Base-by-base conservation (phyloP, 2,329 filamentous ascomycete genomes). In the Catunica adiposa region DNA sequence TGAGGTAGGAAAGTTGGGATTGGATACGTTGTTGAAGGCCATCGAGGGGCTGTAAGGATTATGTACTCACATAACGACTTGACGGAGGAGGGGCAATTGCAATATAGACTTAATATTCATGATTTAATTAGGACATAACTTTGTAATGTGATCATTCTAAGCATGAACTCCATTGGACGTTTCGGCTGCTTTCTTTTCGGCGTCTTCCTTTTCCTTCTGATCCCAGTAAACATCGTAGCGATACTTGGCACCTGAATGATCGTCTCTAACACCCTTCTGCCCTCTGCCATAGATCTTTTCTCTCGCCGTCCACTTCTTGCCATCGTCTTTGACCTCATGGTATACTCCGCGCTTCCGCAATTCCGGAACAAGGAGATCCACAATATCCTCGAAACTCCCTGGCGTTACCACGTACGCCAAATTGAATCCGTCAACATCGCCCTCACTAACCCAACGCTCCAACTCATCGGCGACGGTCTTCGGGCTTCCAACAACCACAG, bases 211-310 rank as follows among this genome's bases (percentile, higher is more conserved):
- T 42, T 42, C 14, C 17, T 42, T 20, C 38, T 42, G 42, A 20
- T 79, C 75, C 56, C 73, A 65, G 61, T 82, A 83, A 1, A 79
- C 73, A 61, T 77, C 71, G 60, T 83, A 84, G 66, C 78, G 81
- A 63, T 82, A 84, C 59, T 61, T 65, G 52, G 72, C 76, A 1
- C 79, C 81, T 0, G 69, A 62, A 64, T 84, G 81, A 64, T 84
- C 80, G 59, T 68, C 68, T 38, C 79, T 69, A 58, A 84, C 62
- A 14, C 71, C 68, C 4, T 65, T 71, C 63, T 83, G 79, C 0
- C 80, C 80, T 59, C 69, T 70, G 0, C 79, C 79, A 63, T 82
- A 83, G 0, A 83, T 67, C 66, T 76, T 82, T 66, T 84, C 80
- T 17, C 79, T 67, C 0, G 73, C 72, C 1, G 76, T 79, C 25